phyloP scores from a whole-genome alignment of 2,329 filamentous ascomycete genomes.

The Clonostachys chloroleuca region DNA sequence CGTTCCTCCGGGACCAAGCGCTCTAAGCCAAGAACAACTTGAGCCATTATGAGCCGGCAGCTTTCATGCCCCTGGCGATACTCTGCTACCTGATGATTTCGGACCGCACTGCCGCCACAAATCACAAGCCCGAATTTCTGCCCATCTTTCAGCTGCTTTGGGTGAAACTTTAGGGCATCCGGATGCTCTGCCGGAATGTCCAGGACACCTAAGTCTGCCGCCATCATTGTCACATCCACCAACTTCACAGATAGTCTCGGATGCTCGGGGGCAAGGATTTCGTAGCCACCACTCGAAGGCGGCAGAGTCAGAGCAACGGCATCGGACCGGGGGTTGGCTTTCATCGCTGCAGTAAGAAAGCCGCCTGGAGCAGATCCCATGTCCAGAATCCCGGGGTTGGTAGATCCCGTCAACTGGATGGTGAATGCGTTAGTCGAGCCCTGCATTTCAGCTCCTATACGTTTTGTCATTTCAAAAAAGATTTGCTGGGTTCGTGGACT shows the following conservation, averaged over 20 bases:
- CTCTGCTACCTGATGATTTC: conserved; percentile 23
- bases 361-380: conserved; percentile 53
- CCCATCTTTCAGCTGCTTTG: too few species aligned
- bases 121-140: conserved; percentile 34
- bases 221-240: conserved; percentile 48
- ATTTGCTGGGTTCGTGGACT: conserved; percentile 3
- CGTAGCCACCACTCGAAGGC: conserved; percentile 29
- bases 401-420: conserved; percentile 3
- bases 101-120: conserved; percentile 41
- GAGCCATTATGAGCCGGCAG: conserved; percentile 23
- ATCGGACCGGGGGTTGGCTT: conserved; percentile 21
- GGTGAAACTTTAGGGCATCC: conserved; percentile 16
- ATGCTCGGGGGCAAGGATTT: conserved; percentile 16
- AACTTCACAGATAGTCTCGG: conserved; percentile 4
- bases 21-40: conserved; percentile 40
- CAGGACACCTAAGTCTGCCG: conserved; percentile 31
- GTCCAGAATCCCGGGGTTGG: conserved; percentile 36
- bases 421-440: conserved; percentile 20
- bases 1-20: conserved; percentile 39
- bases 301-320: conserved; percentile 35
- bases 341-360: conserved; percentile 33
- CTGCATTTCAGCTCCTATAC: conserved; percentile 36
- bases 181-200: conserved; percentile 22
- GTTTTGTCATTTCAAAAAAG: conserved; percentile 37
- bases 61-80: conserved; percentile 29